Conservation (phyloP, 805 yeast genomes). For the Schwanniomyces occidentalis region DNA sequence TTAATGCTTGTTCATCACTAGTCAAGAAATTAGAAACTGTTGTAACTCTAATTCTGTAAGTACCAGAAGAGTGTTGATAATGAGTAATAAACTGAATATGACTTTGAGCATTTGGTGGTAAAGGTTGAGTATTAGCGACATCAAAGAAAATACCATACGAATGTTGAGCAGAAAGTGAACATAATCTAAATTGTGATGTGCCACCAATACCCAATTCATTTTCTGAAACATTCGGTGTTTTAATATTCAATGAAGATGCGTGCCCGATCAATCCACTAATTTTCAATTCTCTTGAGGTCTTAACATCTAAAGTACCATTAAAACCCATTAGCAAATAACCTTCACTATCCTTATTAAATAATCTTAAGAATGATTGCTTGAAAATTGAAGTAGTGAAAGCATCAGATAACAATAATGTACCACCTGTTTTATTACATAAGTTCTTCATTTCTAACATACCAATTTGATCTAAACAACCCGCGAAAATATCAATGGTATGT, state of each 20-base stretch:
- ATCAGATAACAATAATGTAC: constrained; percentile 83
- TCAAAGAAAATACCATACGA: constrained; percentile 91
- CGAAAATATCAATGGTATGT: constrained; percentile 86
- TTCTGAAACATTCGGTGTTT: constrained; percentile 79
- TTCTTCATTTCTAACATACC: constrained; percentile 94
- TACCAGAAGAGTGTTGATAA: constrained; percentile 94
- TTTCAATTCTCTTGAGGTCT: constrained; percentile 84
- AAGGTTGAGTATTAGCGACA: constrained; percentile 50
- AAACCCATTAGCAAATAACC: constrained; percentile 88
- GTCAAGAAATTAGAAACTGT: constrained; percentile 66
- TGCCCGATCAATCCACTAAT: constrained; percentile 94
- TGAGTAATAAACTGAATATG: constrained; percentile 84
- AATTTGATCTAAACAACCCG: constrained; percentile 94
- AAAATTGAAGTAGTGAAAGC: constrained; percentile 94
- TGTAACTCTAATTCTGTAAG: constrained; percentile 85
- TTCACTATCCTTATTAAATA: constrained; percentile 83
- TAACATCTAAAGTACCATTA: constrained; percentile 84
- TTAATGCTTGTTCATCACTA: constrained; percentile 46
- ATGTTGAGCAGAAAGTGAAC: constrained; percentile 82
- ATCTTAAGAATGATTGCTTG: constrained; percentile 85
- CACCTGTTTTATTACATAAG: constrained; percentile 84
- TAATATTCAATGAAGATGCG: constrained; percentile 70
- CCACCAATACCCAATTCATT: constrained; percentile 94
- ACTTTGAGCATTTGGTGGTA: constrained; percentile 48
- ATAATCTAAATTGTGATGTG: constrained; percentile 83